A percentile compares a stretch with the other conserved stretches of the same genome.
Conservation (phyloP, 2,329 filamentous ascomycete species). For the Metarhizium album region DNA sequence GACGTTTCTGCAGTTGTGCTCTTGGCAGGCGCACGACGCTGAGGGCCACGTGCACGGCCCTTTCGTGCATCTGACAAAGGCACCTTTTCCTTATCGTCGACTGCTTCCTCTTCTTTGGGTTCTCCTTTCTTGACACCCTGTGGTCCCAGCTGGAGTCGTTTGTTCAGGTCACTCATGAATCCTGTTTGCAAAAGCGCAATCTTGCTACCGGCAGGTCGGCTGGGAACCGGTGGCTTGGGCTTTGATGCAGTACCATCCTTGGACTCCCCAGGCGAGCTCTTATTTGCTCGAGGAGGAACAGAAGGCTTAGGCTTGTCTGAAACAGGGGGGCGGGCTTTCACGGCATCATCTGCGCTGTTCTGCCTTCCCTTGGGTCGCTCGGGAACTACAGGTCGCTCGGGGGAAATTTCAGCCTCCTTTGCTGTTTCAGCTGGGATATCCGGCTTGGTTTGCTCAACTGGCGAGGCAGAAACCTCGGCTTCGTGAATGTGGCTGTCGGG, state of each 20-base stretch:
- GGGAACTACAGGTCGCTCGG: slow-evolving; percentile 36
- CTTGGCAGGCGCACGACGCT: slow-evolving; percentile 57
- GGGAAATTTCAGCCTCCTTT: slow-evolving; percentile 27
- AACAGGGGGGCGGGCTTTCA: slow-evolving; percentile 29
- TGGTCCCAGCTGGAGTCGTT: slow-evolving; percentile 78
- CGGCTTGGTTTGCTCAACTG: slow-evolving; percentile 18
- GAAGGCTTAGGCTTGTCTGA: slow-evolving; percentile 48
- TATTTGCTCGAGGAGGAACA: slow-evolving; percentile 52
- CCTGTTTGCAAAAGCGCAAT: slow-evolving; percentile 84
- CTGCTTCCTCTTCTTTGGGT: slow-evolving; percentile 41
- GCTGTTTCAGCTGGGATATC: slow-evolving; percentile 20
- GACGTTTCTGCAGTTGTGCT: slow-evolving; percentile 28
- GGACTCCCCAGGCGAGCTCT: slow-evolving; percentile 29
- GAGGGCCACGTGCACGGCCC: slow-evolving; percentile 77
- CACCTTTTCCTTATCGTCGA: slow-evolving; percentile 55
- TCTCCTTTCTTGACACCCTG: slow-evolving; percentile 68
- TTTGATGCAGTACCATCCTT: slow-evolving; percentile 43
- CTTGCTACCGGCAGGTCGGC: slow-evolving; percentile 66
- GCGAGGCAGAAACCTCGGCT: slow-evolving; percentile 50
- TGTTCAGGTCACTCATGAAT: slow-evolving; percentile 89
- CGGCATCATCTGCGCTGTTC: slow-evolving; percentile 24
- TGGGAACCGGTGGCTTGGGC: slow-evolving; percentile 72
- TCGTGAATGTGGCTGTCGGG: slow-evolving; percentile 75
- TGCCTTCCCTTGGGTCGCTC: slow-evolving; percentile 44
- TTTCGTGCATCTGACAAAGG: slow-evolving; percentile 87